Evolutionary conservation across 1,139 yeast species (phyloP).

Genomic region (Taphrina confusa): DNA sequence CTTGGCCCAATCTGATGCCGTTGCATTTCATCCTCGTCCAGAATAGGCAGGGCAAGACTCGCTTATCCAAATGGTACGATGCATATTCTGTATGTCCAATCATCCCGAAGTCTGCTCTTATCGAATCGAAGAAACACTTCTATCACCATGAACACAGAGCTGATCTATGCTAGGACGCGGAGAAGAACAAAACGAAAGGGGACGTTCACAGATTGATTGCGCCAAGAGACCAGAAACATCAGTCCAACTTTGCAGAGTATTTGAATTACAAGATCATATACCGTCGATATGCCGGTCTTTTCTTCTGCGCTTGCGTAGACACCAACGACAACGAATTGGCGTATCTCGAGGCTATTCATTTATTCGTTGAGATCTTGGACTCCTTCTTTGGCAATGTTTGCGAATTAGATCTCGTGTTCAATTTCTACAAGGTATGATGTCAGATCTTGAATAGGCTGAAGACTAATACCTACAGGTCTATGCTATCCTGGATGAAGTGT

Average conservation of each 20-base stretch:
- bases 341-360: conserved; percentile 79
- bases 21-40: conserved; percentile 38
- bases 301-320: conserved; percentile 78
- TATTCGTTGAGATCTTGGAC: conserved; percentile 86
- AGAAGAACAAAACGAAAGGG: conserved; percentile 55
- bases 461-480: conserved; percentile 49
- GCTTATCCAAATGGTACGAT: conserved; percentile 79
- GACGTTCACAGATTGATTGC: conserved; percentile 83
- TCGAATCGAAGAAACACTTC: background rate
- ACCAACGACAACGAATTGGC: conserved; percentile 74
- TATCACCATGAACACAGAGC: background rate
- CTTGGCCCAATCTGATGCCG: too few relatives aligned
- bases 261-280: conserved; percentile 73
- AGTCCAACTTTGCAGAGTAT: conserved; percentile 76
- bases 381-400: conserved; percentile 87
- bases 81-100: conserved; percentile 48
- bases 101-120: background rate
- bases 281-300: conserved; percentile 87
- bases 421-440: conserved; percentile 58
- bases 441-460: background rate
- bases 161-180: conserved; percentile 51
- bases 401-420: conserved; percentile 85
- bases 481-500: conserved; percentile 70
- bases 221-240: conserved; percentile 79
- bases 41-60: conserved; percentile 58